Evolutionary conservation across 805 yeast genomes (phyloP).

Genomic region (Debaryomyces hansenii): DNA sequence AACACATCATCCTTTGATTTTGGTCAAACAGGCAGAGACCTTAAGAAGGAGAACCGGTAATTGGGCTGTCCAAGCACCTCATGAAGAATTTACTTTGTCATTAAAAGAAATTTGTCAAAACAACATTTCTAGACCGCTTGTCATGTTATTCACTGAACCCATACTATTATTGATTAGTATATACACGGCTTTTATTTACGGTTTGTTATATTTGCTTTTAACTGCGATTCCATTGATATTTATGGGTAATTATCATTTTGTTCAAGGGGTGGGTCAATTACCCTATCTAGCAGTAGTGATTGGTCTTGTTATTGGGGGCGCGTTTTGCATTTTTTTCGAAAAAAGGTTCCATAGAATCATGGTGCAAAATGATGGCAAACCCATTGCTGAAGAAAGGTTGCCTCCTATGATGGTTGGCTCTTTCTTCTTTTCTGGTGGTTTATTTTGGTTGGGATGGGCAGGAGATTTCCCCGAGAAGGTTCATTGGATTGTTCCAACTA

Average conservation of each 20-base stretch:
- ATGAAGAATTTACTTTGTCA: conserved; percentile 30
- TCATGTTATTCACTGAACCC: conserved; percentile 41
- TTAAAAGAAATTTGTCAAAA: conserved; percentile 34
- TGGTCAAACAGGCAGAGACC: conserved; percentile 30
- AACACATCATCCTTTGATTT: conserved; percentile 39
- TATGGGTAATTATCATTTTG: conserved; percentile 54
- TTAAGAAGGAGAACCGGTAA: conserved; percentile 39
- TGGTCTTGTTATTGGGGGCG: conserved; percentile 58
- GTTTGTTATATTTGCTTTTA: conserved; percentile 44
- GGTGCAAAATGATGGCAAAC: conserved; percentile 12
- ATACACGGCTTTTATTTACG: conserved; percentile 50
- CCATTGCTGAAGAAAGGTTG: conserved; percentile 47
- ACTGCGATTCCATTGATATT: conserved; percentile 49
- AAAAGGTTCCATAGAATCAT: conserved; percentile 40
- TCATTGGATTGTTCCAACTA: conserved; percentile 63
- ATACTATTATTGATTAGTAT: conserved; percentile 42
- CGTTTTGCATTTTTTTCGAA: conserved; percentile 54
- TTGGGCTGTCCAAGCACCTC: conserved; percentile 40
- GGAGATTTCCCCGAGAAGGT: conserved; percentile 65
- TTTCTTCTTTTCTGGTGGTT: conserved; percentile 65
- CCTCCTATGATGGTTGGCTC: conserved; percentile 69
- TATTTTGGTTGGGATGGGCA: conserved; percentile 81
- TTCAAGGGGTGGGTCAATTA: conserved; percentile 65
- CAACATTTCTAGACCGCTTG: conserved; percentile 37
- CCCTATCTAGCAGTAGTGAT: conserved; percentile 77